Conservation (phyloP, 208 protist species). For the Balamuthia mandrillaris region DNA sequence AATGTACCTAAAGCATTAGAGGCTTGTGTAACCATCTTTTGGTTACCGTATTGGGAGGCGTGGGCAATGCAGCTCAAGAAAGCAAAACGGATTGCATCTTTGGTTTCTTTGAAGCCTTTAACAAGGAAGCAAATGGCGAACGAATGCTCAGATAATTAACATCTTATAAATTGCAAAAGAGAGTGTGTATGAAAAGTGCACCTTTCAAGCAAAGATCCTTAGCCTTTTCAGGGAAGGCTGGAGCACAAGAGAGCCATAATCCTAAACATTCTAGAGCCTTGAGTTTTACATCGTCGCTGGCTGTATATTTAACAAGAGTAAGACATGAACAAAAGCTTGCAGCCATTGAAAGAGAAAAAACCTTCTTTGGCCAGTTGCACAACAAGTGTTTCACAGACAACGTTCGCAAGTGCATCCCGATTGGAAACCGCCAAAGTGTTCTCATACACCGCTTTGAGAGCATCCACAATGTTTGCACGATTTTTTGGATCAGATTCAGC, state of each 20-base stretch:
- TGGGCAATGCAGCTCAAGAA: constrained; percentile 13
- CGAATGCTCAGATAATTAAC: neutral
- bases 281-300: neutral
- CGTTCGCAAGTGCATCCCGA: no score
- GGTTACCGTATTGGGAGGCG: neutral
- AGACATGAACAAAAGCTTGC: no score
- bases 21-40: constrained; percentile 9
- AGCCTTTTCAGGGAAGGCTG: neutral
- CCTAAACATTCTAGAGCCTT: neutral
- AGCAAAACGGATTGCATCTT: neutral
- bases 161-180: neutral
- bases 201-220: constrained; percentile 19
- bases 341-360: no score
- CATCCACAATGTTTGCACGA: no score
- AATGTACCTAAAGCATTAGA: constrained; percentile 16
- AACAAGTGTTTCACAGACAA: no score
- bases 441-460: no score
- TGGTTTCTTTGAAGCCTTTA: constrained; percentile 33
- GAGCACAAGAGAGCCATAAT: neutral
- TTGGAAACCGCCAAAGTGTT: no score
- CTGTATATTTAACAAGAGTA: no score
- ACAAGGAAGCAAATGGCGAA: neutral
- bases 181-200: neutral
- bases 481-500: no score
- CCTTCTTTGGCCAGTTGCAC: no score